Evolutionary conservation across 257 asterid species (phyloP), one percentile per base, ranked within the genome.

Genomic region (Gentiana dahurica): DNA sequence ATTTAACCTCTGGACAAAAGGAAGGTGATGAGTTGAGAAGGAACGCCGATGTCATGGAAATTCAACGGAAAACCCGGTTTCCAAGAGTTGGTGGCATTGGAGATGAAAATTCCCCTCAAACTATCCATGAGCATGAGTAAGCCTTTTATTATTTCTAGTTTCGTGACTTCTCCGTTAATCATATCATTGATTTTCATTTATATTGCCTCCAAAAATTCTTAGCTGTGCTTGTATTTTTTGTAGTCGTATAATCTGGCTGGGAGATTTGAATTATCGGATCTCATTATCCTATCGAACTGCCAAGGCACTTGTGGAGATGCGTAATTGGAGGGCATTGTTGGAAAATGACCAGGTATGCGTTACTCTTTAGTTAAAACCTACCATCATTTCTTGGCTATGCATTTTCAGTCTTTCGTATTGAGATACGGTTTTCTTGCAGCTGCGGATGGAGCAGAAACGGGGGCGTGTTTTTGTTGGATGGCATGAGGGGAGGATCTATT

Each of bases 291-390:
- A 88, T 75, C 81, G 94, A 60, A 81, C 74, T 59, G 94, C 99
- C 51, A 92, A 92, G 72, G 95, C 99, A 49, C 85, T 92, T 2
- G 95, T 92, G 6, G 99, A 92, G 78, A 92, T 88, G 99, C 94
- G 77, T 6, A 88, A 92, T 72, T 92, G 99, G 99, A 82, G 79
- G 71, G 97, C 82, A 46, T 76, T 92, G 77, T 64, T 92, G 66
- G 97, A 88, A 73, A 92, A 92, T 55, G 99, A 92, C 60, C 99
- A 92, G 89, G 99, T 64, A 81, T 66, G 84, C 67, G 3, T 5
- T 4, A 41, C 9, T 5, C 9, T 10, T 41, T 41, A 10, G 46
- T 41, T 41, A 13, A 55, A 56, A 36, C 6, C 6, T 13, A 12
- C 54, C 5, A 24, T 48, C 37, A 6, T 35, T 63, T 10, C 36